Base-by-base conservation (phyloP, 768 basidiomycete genomes). In the Tulasnella sp. region DNA sequence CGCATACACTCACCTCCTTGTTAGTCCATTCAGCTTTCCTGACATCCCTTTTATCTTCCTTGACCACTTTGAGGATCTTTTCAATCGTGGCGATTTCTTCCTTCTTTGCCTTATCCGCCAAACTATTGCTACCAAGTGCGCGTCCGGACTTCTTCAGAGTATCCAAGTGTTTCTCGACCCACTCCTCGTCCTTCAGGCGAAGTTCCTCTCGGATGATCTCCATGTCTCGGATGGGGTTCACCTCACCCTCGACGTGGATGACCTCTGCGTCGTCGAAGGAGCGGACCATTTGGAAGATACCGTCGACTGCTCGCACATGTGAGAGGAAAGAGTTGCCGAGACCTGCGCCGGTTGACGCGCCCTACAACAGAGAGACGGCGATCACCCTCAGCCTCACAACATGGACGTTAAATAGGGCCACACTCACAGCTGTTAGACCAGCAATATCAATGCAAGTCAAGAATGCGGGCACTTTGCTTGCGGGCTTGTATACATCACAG, bases 261-360 rank as follows among this genome's bases (percentile, higher is more conserved):
- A 99, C 95, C 77, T 99, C 97, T n/a, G 95, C 90, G 77, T 99
- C 97, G 78, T 98, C 97, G 79, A 99, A 99, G 5, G 96, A 95
- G 67, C 97, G 92, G 72, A 98, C 89, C 75, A 98, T 90, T 80
- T 98, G 97, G 85, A 98, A 99, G 78, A 99, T 99, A 77, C 97
- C 97, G 79, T 99, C 97, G 74, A 98, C 96, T 11, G 97, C 93
- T 72, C 97, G 91, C 52, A 99, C 95, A 79, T 98, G 94, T 12
- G 95, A 95, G 79, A 99, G 83, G 85, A 99, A 99, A 34, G 95
- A 88, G 79, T 99, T 99, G 47, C 97, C 97, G 44, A 99, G 89
- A 78, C 97, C 97, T 62, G 94, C 97, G 76, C 97, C 97, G 37
- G 95, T 98, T 12, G 96, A 98, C 1, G 97, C 97, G 73, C 97